Conservation (phyloP, 176 grass and related monocot species). For the Miscanthus lutarioriparius region DNA sequence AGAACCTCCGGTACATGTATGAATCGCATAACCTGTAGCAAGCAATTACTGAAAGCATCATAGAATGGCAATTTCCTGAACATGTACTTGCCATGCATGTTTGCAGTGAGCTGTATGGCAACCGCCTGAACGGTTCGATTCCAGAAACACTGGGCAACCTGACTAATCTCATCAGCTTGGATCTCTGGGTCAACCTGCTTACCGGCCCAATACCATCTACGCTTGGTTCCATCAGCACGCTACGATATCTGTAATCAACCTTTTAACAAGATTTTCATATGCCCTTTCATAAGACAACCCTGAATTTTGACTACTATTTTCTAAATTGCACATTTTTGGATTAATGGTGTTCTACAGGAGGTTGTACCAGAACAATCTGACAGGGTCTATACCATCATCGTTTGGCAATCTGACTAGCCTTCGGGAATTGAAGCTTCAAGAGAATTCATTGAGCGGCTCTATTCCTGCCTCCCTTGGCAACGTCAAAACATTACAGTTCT, state of each 20-base stretch:
- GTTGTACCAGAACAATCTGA: conserved; percentile 31
- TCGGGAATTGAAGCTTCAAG: conserved; percentile 15
- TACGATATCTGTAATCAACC: conserved; percentile 25
- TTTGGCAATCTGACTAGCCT: conserved; percentile 35
- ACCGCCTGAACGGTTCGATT: conserved; percentile 35
- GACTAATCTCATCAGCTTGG: conserved; percentile 30
- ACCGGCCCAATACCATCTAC: background rate
- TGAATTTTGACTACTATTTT: background rate
- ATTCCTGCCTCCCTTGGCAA: conserved; percentile 39
- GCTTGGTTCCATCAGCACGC: background rate
- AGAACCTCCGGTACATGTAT: conserved; percentile 57
- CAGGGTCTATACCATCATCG: conserved; percentile 16
- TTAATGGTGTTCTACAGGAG: conserved; percentile 19
- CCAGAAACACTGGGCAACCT: conserved; percentile 30
- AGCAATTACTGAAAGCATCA: background rate
- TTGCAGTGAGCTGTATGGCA: conserved; percentile 32
- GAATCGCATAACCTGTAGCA: background rate
- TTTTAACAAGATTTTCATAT: background rate
- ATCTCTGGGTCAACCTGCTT: conserved; percentile 26
- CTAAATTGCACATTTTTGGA: background rate
- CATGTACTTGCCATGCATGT: background rate
- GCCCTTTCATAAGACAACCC: background rate
- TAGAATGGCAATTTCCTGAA: background rate
- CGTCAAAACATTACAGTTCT: conserved; percentile 20
- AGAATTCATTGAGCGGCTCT: conserved; percentile 16